These are phyloP conservation scores for Ganoderma meredithae DNA, from an alignment of 1,284 basidiomycete genomes.

Conservation along the genomic window DNA sequence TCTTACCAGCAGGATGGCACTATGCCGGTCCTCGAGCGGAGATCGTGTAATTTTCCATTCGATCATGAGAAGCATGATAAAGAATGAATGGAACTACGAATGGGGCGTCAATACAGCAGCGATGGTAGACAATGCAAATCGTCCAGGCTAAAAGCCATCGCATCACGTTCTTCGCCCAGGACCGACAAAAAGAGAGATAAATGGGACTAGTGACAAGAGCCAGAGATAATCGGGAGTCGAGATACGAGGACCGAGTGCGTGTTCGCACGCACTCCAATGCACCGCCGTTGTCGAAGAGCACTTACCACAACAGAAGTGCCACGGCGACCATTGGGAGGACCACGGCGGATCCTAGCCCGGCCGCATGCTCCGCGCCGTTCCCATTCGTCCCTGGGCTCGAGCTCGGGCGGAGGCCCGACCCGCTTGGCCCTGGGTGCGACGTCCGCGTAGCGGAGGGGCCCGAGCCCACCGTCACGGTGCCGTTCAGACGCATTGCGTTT, in stretches of 20 bases:
- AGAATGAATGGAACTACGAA: too few relatives aligned
- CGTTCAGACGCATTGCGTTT: constrained; percentile 61
- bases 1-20: too few relatives aligned
- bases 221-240: too few relatives aligned
- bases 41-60: too few relatives aligned
- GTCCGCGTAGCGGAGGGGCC: constrained; percentile 28
- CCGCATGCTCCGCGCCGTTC: constrained; percentile 27
- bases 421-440: background rate
- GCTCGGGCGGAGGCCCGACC: constrained; percentile 11
- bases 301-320: constrained; percentile 27
- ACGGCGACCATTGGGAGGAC: constrained; percentile 30
- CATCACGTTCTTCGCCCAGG: too few relatives aligned
- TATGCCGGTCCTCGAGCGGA: too few relatives aligned
- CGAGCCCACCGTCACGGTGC: constrained; percentile 44
- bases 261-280: background rate
- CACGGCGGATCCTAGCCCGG: constrained; percentile 23
- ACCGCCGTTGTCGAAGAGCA: background rate
- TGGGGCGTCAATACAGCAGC: too few relatives aligned
- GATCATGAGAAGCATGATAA: too few relatives aligned
- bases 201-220: too few relatives aligned
- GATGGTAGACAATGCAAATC: too few relatives aligned
- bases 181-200: too few relatives aligned
- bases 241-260: background rate
- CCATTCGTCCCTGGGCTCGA: constrained; percentile 25
- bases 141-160: too few relatives aligned